Conservation (phyloP, 805 yeast species). For the Candida germanica region DNA sequence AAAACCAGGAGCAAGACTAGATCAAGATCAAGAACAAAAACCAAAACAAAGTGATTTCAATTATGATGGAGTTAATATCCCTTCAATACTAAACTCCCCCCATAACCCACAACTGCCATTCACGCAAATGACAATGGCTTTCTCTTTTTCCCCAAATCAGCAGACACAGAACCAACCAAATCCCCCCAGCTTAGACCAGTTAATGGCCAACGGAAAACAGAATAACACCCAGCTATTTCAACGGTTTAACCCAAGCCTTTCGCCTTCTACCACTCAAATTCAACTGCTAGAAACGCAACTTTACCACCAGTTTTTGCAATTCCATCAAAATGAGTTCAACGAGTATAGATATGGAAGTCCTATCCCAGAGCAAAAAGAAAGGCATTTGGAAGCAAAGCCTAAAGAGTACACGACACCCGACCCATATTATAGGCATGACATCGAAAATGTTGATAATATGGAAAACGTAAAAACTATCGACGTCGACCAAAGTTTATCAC, state of each 20-base stretch:
- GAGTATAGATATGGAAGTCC: conserved; percentile 14
- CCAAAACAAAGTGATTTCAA: background rate
- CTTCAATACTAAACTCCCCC: conserved; percentile 9
- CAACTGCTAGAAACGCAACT: conserved; percentile 16
- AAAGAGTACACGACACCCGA: background rate
- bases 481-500: background rate
- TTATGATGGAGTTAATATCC: conserved; percentile 10
- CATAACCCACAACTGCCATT: conserved; percentile 14
- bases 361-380: background rate
- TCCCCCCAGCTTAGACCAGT: conserved; percentile 1
- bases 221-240: conserved; percentile 12
- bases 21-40: no score
- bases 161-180: no score
- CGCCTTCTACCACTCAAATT: conserved; percentile 15
- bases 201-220: no score
- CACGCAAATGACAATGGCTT: conserved; percentile 19
- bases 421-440: background rate
- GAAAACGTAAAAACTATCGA: background rate
- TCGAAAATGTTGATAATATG: background rate
- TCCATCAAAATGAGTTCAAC: conserved; percentile 14
- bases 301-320: conserved; percentile 15
- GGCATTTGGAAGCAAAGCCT: background rate
- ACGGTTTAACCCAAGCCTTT: conserved; percentile 12
- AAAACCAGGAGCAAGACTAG: background rate
- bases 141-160: conserved; percentile 13